Evolutionary conservation across 192 early-diverging fungal species (phyloP), one percentile per base, ranked within the genome.

Genomic region (Backusella morwellensis): DNA sequence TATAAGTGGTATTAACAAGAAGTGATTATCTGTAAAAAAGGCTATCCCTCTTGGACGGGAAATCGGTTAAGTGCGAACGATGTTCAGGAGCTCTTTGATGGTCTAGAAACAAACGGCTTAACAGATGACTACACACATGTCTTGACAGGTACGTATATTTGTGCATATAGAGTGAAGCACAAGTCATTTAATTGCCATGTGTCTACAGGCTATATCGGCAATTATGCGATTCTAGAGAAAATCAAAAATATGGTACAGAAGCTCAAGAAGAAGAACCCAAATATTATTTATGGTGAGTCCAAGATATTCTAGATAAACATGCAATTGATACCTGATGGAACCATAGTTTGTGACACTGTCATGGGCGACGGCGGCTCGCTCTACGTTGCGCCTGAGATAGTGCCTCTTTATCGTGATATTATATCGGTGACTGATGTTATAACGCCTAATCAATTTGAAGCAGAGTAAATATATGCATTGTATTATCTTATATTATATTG

Each of bases 401-500:
- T 98, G 4, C 88, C 87, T 0, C 73, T 96, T 32, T 98, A 98
- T 83, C 89, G 90, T 40, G 82, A 93, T 23, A 84, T 87, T 15
- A 82, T 91, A 73, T 86, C 89, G 9, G 77, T 92, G 35, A 93
- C 95, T 26, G 85, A 93, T 41, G 78, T 96, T 12, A 82, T 96
- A n/a, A 95, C 95, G 19, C 97, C 97, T 0, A 98, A 98, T 82
- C 93, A 91, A 79, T 96, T 94, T 42, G 97, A 98, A 83, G 92
- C 93, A 29, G 93, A 95, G 90, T 91, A 84, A 78, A 23, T 66
- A 34, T 66, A 32, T 32, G 8, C 35, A 1, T 35, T 47, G n/a
- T 0, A 59, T 29, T 26, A 29, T 35, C 0, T 35, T 47, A 29
- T 35, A 1, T 35, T 47, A n/a, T 17, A 29, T 40, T 26, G 26